These are phyloP conservation scores for Malassezia sympodialis DNA, from an alignment of 1,284 basidiomycete genomes.

Conservation along the genomic window DNA sequence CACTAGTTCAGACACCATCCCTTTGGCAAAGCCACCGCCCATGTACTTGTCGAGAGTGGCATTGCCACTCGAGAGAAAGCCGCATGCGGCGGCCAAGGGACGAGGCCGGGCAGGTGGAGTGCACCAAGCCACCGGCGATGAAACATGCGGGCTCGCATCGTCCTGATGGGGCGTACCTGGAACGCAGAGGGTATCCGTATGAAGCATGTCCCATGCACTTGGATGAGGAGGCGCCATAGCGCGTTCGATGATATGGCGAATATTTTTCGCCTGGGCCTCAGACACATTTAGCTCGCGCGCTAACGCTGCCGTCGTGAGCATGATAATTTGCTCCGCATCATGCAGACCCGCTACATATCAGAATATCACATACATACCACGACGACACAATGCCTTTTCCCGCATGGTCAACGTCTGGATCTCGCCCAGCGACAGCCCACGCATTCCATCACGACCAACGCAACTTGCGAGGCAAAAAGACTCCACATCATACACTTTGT, in stretches of 20 bases:
- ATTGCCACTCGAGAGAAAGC: constrained; percentile 18
- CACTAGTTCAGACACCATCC: constrained; percentile 29
- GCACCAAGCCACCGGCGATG: not conserved
- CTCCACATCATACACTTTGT: not conserved
- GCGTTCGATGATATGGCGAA: constrained; percentile 3
- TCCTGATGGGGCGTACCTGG: constrained; percentile 11
- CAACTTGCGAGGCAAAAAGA: not conserved
- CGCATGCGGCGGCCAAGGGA: too few relatives aligned
- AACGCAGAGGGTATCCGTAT: not conserved
- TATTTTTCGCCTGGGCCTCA: constrained; percentile 1
- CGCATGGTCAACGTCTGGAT: not conserved
- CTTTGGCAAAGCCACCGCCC: constrained; percentile 21
- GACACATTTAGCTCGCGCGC: not conserved
- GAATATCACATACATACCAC: constrained; percentile 8
- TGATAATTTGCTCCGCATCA: constrained; percentile 5
- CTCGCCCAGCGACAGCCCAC: not conserved
- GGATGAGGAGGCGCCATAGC: not conserved
- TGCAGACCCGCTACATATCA: constrained; percentile 1
- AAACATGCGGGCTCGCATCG: not conserved
- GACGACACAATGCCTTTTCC: constrained; percentile 11
- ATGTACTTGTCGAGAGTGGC: constrained; percentile 24
- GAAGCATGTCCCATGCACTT: constrained; percentile 1
- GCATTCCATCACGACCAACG: not conserved
- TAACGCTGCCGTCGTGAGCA: not conserved
- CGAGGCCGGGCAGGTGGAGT: not conserved